Evolutionary conservation across 805 yeast species (phyloP), one percentile per base, ranked within the genome.

Genomic region (Lipomyces chichibuensis): DNA sequence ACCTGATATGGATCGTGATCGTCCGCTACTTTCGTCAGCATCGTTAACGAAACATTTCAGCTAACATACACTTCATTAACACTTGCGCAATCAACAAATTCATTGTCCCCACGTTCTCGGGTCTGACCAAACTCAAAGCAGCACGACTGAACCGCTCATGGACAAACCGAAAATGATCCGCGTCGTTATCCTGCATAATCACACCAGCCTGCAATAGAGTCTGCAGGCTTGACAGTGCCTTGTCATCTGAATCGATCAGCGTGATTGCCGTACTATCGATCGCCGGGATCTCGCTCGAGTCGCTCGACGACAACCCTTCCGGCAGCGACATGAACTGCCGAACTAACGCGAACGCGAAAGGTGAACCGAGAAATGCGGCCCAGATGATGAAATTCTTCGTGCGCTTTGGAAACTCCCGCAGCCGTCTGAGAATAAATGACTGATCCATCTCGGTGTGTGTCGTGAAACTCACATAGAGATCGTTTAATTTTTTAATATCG

Each of bases 221-320:
- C 59, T 66, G 72, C 43, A 69, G 39, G 43, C 71, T 65, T 20
- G 71, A 67, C 29, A 69, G 37, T 20, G 71, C 67, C 57, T 68
- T 64, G 49, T 67, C 69, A 33, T 63, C 69, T 2, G 71, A 43
- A 14, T 69, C 72, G 8, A 61, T 20, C 17, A 69, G 57, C 17
- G 61, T 57, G 13, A 63, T 46, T 11, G 39, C 61, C 3, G 33
- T 57, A 23, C 61, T 65, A 2, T 54, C 70, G 35, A 43, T 17
- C 27, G 59, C 66, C 11, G 65, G 25, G 7, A n/a, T 27, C 13
- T 66, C 70, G 53, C 23, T 53, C 2, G 69, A 62, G 43, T 69
- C 72, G 20, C 65, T 62, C 17, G 71, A 64, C 39, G 72, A 68
- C 35, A 62, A 20, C 1, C 59, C 66, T 11, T 59, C 67, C 3